phyloP scores from a whole-genome alignment of 2,329 filamentous ascomycete species.

The Colletotrichum sansevieriae region DNA sequence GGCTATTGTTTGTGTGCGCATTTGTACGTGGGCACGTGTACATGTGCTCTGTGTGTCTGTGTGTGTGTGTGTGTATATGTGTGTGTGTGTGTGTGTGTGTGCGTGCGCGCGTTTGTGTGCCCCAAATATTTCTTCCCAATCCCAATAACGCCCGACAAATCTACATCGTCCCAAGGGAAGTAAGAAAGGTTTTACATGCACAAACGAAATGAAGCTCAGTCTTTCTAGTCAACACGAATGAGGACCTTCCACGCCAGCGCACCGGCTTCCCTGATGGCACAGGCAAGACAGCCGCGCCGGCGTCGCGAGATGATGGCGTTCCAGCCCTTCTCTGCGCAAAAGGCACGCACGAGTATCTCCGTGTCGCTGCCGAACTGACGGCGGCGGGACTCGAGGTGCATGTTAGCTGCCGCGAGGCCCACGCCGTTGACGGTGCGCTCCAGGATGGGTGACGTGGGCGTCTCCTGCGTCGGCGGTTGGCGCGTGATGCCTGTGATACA shows the following conservation, averaged over 20 bases:
- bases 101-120: not conserved
- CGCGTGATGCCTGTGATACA: constrained; percentile 69
- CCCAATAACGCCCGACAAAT: constrained; percentile 15
- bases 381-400: constrained; percentile 68
- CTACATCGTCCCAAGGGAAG: not conserved
- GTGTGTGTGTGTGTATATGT: constrained; percentile 13
- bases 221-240: constrained; percentile 65
- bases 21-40: too few relatives aligned
- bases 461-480: constrained; percentile 57
- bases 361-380: constrained; percentile 74
- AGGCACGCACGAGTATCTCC: constrained; percentile 78
- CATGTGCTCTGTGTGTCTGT: not conserved
- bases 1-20: constrained; percentile 23
- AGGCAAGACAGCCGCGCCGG: constrained; percentile 77
- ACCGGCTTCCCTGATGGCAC: constrained; percentile 80
- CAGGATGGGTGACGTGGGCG: constrained; percentile 63
- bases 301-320: constrained; percentile 78
- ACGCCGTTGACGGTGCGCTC: constrained; percentile 53
- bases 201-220: not conserved
- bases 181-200: constrained; percentile 7
- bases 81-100: constrained; percentile 13
- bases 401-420: constrained; percentile 61
- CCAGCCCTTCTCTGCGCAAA: constrained; percentile 81
- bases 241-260: constrained; percentile 78
- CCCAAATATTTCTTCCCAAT: not conserved